These are phyloP conservation scores for Arthrobotrys iridis DNA, from an alignment of 2,329 filamentous ascomycete species.

Conservation along the genomic window DNA sequence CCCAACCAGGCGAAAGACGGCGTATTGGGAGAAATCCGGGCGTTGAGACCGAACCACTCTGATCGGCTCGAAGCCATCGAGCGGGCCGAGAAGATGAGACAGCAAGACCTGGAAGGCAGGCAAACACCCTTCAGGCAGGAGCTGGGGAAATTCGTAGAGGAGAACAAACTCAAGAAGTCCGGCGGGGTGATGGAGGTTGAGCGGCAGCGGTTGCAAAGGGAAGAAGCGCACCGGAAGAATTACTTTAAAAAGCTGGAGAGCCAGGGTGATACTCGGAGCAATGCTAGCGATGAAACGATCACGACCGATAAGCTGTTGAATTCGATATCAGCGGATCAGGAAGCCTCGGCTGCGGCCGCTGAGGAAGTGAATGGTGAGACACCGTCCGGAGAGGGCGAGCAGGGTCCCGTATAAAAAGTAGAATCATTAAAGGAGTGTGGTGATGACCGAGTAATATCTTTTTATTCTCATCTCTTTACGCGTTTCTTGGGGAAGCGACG, in stretches of 20 bases:
- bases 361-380: conserved; percentile 11
- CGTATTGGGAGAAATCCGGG: conserved; percentile 90
- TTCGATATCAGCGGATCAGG: conserved; percentile 53
- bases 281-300: conserved; percentile 47
- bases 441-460: background rate
- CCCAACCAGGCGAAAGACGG: conserved; percentile 87
- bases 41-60: conserved; percentile 93
- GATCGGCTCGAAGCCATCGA: conserved; percentile 93
- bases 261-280: conserved; percentile 41
- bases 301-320: conserved; percentile 50
- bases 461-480: background rate
- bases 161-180: conserved; percentile 93
- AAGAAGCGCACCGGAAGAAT: conserved; percentile 84
- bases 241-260: conserved; percentile 61
- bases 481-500: background rate
- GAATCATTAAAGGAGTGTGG: background rate
- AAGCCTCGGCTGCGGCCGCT: conserved; percentile 19
- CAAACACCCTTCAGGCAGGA: conserved; percentile 85
- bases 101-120: conserved; percentile 84
- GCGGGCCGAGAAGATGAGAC: conserved; percentile 89
- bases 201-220: conserved; percentile 81
- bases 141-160: conserved; percentile 82
- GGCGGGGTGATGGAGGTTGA: conserved; percentile 96
- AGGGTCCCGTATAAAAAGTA: background rate
- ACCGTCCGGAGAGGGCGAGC: background rate